Conservation (phyloP, 192 early-diverging fungal species). For the Nowakowskiella sp. region DNA sequence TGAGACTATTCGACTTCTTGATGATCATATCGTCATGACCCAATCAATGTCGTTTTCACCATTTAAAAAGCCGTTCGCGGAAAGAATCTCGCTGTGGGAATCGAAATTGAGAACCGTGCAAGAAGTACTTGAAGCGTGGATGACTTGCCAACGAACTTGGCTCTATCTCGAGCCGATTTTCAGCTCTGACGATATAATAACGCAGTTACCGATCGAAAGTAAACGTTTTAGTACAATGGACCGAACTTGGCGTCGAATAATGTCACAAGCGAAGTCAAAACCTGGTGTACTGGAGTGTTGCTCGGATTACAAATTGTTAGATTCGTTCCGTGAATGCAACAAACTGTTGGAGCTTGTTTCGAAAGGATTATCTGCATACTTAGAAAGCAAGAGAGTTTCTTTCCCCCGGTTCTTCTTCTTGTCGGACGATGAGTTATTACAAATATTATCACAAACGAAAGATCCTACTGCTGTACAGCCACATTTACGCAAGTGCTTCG, state of each 20-base stretch:
- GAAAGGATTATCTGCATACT: constrained; percentile 50
- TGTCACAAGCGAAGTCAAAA: constrained; percentile 42
- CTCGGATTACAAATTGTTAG: constrained; percentile 45
- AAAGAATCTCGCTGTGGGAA: constrained; percentile 48
- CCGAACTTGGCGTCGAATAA: constrained; percentile 48
- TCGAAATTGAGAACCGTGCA: constrained; percentile 49
- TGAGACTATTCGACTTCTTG: constrained; percentile 44
- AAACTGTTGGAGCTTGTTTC: constrained; percentile 53
- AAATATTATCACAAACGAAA: constrained; percentile 56
- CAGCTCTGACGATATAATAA: constrained; percentile 51
- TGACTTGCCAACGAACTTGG: constrained; percentile 51
- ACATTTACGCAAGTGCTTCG: constrained; percentile 54
- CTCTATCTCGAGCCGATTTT: constrained; percentile 57
- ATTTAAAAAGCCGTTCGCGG: constrained; percentile 53
- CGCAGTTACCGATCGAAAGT: constrained; percentile 47
- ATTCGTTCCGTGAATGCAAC: constrained; percentile 54
- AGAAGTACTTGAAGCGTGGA: constrained; percentile 54
- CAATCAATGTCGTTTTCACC: constrained; percentile 55
- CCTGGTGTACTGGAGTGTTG: constrained; percentile 50
- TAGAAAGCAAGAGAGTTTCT: constrained; percentile 51
- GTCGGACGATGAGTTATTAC: constrained; percentile 52
- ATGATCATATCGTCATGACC: constrained; percentile 59
- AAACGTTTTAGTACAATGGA: constrained; percentile 59
- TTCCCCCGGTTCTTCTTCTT: constrained; percentile 58
- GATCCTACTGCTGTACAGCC: constrained; percentile 57